Base-by-base conservation (phyloP, 371 early-diverging fungal genomes). In the Apophysomyces ossiformis region DNA sequence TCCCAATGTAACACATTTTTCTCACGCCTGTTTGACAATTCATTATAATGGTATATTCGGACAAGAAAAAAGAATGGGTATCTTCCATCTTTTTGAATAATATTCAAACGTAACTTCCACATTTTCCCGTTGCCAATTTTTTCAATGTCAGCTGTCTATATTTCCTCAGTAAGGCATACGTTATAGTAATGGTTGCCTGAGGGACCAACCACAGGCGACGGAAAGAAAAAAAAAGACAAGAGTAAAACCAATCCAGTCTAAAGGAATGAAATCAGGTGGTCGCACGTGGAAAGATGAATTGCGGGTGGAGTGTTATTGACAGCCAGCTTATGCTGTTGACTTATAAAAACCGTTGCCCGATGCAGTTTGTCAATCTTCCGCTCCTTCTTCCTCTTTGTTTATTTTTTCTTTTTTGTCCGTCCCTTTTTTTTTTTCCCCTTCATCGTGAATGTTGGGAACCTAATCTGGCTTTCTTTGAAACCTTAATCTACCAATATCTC, bases 1-100 rank as follows among this genome's bases (percentile, higher is more conserved):
- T 50, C 54, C 54, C 54, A 50, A n/a, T 21, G 54, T 50, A 50
- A 21, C 54, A 50, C 54, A 50, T 50, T 50, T 26, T 26, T 50
- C 54, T 50, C 54, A 50, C 54, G 54, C 54, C 21, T 15, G 21
- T 47, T 47, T 47, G 11, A 7, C 7, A 16, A 18, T n/a, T 47
- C 47, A n/a, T 18, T 47, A 26, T 26, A 26, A 26, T 26, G 32
- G 32, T n/a, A 11, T 47, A 15, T 47, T 18, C 3, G 47, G 18
- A n/a, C 47, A 18, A 18, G 7, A 47, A 47, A 47, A 47, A 47
- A 16, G 47, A 26, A 1, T 26, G 32, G 26, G 32, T 26, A 26
- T 26, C 32, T 26, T 26, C 32, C 32, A 2, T 26, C 32, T 26
- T 26, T 26, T 26, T 26, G 32, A 26, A 26, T 26, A 26, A 26